Conservation (phyloP, 805 yeast genomes). For the Starmera amethionina region DNA sequence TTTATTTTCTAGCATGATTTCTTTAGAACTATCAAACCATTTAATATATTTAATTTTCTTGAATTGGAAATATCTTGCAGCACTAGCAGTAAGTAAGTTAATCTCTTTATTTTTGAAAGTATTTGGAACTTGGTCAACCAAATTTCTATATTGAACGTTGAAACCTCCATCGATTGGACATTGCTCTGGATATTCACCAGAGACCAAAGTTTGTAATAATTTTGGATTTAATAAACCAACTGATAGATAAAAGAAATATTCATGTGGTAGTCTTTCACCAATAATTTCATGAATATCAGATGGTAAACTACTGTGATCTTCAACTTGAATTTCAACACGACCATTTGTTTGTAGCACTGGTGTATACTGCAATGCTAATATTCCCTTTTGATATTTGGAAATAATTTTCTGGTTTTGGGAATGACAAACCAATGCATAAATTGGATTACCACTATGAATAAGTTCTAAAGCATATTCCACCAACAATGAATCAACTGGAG, state of each 20-base stretch:
- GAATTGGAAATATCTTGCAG: conserved; percentile 79
- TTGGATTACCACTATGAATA: conserved; percentile 31
- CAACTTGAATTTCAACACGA: conserved; percentile 45
- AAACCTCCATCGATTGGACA: conserved; percentile 59
- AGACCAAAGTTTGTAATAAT: conserved; percentile 55
- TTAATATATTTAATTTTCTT: conserved; percentile 46
- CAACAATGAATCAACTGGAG: conserved; percentile 15
- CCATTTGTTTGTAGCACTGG: conserved; percentile 71
- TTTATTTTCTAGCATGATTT: conserved; percentile 39
- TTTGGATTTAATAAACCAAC: conserved; percentile 62
- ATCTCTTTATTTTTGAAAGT: conserved; percentile 48
- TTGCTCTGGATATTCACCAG: conserved; percentile 51
- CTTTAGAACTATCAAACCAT: conserved; percentile 39
- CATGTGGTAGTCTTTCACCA: conserved; percentile 81
- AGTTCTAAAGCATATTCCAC: conserved; percentile 29
- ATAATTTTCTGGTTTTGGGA: conserved; percentile 36
- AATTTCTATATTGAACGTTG: conserved; percentile 45
- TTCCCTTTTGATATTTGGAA: conserved; percentile 54
- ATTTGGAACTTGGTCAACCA: conserved; percentile 38
- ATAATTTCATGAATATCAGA: conserved; percentile 73
- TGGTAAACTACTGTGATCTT: conserved; percentile 36
- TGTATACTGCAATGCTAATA: conserved; percentile 55
- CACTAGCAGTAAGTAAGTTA: conserved; percentile 57
- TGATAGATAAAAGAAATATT: conserved; percentile 71
- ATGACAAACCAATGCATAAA: conserved; percentile 38